Conservation (phyloP, 1,139 yeast genomes). For the Saccharomyces hybrid region DNA sequence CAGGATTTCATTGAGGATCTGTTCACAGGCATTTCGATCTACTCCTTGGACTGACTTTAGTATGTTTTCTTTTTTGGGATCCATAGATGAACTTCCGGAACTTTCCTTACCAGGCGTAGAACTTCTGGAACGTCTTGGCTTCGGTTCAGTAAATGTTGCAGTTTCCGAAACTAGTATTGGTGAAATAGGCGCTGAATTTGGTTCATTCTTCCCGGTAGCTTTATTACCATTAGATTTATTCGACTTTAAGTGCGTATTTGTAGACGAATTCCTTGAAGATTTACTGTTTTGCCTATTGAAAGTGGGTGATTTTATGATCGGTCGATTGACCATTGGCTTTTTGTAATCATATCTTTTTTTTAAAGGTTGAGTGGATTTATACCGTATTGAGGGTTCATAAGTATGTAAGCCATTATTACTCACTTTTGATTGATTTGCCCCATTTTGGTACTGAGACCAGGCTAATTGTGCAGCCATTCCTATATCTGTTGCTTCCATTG, state of each 20-base stretch:
- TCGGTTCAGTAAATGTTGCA: background rate
- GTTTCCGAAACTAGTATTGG: constrained; percentile 2
- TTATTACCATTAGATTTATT: background rate
- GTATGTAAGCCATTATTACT: background rate
- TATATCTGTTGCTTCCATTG: constrained; percentile 13
- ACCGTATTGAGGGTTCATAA: background rate
- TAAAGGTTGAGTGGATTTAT: background rate
- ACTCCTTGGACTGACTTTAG: constrained; percentile 34
- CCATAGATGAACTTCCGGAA: background rate
- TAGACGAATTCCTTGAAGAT: background rate
- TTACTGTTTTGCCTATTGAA: constrained; percentile 2
- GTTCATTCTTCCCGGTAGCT: background rate
- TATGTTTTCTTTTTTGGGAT: constrained; percentile 9
- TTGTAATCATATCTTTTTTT: constrained; percentile 16
- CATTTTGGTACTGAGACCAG: constrained; percentile 13
- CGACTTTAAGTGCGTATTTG: background rate
- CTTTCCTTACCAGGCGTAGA: background rate
- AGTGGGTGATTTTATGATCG: constrained; percentile 15
- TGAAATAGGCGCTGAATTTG: constrained; percentile 4
- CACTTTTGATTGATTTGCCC: background rate
- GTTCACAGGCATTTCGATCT: constrained; percentile 39
- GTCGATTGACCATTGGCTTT: constrained; percentile 21
- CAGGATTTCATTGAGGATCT: constrained; percentile 42
- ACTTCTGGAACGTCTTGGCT: background rate
- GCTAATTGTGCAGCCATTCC: constrained; percentile 18